Base-by-base conservation (phyloP, 176 grass and related monocot species). In the Poa pratensis region DNA sequence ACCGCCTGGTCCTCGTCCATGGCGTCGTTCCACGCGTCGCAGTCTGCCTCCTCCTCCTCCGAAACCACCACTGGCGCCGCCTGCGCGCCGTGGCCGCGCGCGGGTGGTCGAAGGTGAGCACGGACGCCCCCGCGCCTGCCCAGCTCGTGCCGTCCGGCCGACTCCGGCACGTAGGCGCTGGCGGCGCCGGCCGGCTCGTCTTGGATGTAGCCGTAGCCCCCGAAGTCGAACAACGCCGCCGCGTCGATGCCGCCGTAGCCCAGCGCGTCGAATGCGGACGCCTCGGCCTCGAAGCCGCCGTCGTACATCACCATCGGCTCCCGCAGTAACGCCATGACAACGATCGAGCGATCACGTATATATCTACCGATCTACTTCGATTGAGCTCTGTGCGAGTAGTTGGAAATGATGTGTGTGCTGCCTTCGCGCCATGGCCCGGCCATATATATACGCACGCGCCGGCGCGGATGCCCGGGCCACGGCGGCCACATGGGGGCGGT, bases 1-100 rank as follows among this genome's bases (percentile, higher is more conserved):
- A 65, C 9, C 48, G 63, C 46, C 30, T 84, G 88, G 74, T 83
- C 83, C 65, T 79, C 86, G 83, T 83, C 90, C 89, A 87, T 80
- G 9, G 82, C 82, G 42, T 97, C 89, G 63, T 90, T 91, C 96
- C 91, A 95, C 43, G 73, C 68, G 67, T 85, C 89, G 50, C 69
- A 82, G 16, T 89, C 86, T 15, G 87, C 88, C 40, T 87, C 51
- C 27, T 81, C 71, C 0, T 28, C 65, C 17, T 3, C 12, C 11
- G 13, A 23, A 0, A 30, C 8, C 7, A 18, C 15, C 43, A 9
- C 11, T 2, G 3, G 20, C 34, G 54, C 22, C 2, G 20, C 52
- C 64, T 68, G 43, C 6, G 27, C 63, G 12, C 37, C 73, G 27
- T 28, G 23, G n/a, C 68, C 77, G 17, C 5, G 80, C 2, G 19